Evolutionary conservation across 805 yeast species (phyloP).

Genomic region (Yamadazyma sp.): DNA sequence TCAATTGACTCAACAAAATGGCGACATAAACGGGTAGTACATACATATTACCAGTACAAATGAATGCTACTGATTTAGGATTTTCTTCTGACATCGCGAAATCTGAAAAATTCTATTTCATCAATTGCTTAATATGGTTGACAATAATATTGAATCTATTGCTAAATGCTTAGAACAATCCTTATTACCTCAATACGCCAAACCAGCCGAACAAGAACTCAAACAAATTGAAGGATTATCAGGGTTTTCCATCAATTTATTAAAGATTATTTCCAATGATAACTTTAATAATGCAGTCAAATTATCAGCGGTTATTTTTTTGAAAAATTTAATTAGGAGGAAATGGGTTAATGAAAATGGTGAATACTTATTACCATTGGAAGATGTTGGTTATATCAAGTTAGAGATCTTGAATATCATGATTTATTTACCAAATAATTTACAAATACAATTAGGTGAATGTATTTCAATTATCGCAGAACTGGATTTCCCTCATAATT

Average conservation of each 20-base stretch:
- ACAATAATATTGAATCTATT: slow-evolving; percentile 45
- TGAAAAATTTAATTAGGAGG: slow-evolving; percentile 81
- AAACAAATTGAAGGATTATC: slow-evolving; percentile 58
- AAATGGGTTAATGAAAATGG: slow-evolving; percentile 94
- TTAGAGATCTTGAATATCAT: slow-evolving; percentile 77
- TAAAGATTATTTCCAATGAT: slow-evolving; percentile 72
- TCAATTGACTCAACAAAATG: neutral
- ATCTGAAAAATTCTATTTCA: neutral
- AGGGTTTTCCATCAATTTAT: slow-evolving; percentile 73
- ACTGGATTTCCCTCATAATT: slow-evolving; percentile 88
- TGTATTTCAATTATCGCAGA: slow-evolving; percentile 91
- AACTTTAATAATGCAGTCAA: slow-evolving; percentile 56
- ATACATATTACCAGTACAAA: slow-evolving; percentile 85
- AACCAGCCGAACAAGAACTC: slow-evolving; percentile 63
- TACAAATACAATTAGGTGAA: slow-evolving; percentile 94
- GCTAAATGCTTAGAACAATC: slow-evolving; percentile 60
- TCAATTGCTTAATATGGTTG: slow-evolving; percentile 20
- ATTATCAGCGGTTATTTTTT: slow-evolving; percentile 85
- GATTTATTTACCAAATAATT: slow-evolving; percentile 73
- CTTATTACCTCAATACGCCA: slow-evolving; percentile 60
- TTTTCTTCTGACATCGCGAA: slow-evolving; percentile 1
- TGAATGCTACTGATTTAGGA: slow-evolving; percentile 72
- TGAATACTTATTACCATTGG: slow-evolving; percentile 54
- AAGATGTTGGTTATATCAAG: slow-evolving; percentile 69
- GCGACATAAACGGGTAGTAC: no score